These are phyloP conservation scores for Jimgerdemannia flammicorona DNA, from an alignment of 192 early-diverging fungal species.

Conservation along the genomic window DNA sequence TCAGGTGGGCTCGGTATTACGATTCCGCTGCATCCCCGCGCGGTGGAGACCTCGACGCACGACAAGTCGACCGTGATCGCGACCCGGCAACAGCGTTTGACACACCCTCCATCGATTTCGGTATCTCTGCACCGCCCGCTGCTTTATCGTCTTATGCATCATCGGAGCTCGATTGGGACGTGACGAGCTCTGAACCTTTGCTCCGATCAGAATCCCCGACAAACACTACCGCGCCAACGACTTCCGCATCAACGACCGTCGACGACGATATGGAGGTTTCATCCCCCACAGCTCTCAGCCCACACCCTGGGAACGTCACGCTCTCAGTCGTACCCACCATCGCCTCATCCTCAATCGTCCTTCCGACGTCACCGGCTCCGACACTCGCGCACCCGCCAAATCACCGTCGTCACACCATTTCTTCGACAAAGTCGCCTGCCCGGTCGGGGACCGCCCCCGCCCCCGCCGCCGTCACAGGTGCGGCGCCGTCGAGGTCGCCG, in stretches of 20 bases:
- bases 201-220: not conserved
- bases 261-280: not conserved
- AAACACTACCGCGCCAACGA: not conserved
- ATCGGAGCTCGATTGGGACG: not conserved
- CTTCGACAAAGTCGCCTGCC: not conserved
- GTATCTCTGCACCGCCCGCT: not conserved
- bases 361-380: not conserved
- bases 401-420: constrained; percentile 6
- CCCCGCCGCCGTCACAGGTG: constrained; percentile 4
- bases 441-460: not conserved
- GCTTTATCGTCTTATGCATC: not conserved
- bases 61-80: not conserved
- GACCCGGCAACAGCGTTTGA: not conserved
- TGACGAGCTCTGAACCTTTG: not conserved
- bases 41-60: not conserved
- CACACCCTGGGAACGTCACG: not conserved
- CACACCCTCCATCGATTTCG: not conserved
- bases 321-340: not conserved
- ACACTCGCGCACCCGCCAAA: not conserved
- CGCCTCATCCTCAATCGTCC: not conserved
- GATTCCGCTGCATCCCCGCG: not conserved
- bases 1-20: constrained; percentile 21
- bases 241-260: not conserved
- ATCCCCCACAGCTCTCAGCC: not conserved
- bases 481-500: constrained; percentile 8